Base-by-base conservation (phyloP, 345 rosid genomes). In the Salix udensis region DNA sequence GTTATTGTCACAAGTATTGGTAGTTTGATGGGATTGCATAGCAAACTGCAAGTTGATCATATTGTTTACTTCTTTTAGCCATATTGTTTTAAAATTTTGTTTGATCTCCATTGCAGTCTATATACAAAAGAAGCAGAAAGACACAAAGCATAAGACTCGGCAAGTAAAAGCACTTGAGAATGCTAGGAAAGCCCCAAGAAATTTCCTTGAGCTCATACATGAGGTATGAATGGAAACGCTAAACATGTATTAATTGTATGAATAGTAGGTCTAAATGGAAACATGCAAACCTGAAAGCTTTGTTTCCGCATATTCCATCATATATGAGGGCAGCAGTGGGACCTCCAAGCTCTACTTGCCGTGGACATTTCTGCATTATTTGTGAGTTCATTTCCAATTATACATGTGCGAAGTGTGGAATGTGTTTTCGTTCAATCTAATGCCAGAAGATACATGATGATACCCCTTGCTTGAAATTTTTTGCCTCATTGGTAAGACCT, bases 161-260 rank as follows among this genome's bases (percentile, higher is more conserved):
- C 98, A 96, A 80, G 95, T 98, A 15, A 93, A 92, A 83, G 99
- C 97, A 1, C 95, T 96, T 53, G 97, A 93, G 80, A 88, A 89
- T 86, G 96, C 95, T 74, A 92, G 90, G 88, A 93, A 81, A 85
- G 92, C 97, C 19, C 94, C 97, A 19, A 91, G 92, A 80, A 89
- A 96, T 42, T 93, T 96, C 84, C 81, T 88, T 68, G 98, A 96
- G 88, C 97, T 92, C 58, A 84, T 96, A 83, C 91, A 90, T 12
- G 97, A 92, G 97, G 96, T 93, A 62, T 71, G 5, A 2, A 68
- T 30, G 50, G 23, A 28, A 75, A 42, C 48, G 24, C 2, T 24
- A 10, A 40, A 40, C 34, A 12, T 68, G 6, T 70, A 61, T 50
- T 19, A 31, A 44, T 23, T 74, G 28, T 62, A 24, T 66, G 39